These are phyloP conservation scores for Taphrina populina DNA, from an alignment of 1,139 yeast species.

Conservation along the genomic window DNA sequence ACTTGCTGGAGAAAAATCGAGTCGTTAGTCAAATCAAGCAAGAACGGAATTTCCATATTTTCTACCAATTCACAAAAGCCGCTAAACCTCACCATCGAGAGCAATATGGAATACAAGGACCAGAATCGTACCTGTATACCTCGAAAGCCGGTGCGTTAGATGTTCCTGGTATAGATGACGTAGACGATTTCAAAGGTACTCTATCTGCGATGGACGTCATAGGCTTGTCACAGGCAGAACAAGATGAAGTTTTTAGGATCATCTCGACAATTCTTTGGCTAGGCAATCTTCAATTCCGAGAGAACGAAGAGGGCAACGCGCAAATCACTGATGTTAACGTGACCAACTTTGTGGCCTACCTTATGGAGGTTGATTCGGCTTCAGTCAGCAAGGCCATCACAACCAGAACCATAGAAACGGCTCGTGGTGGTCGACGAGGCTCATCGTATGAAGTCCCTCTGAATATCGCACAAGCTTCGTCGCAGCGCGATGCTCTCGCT, in stretches of 20 bases:
- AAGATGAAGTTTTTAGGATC: constrained; percentile 83
- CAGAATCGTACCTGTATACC: constrained; percentile 88
- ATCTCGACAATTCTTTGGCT: constrained; percentile 88
- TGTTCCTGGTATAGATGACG: constrained; percentile 85
- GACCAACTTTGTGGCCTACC: constrained; percentile 88
- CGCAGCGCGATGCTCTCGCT: constrained; percentile 92
- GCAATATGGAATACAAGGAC: constrained; percentile 82
- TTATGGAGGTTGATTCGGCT: constrained; percentile 74
- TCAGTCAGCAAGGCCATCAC: constrained; percentile 66
- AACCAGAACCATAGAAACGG: constrained; percentile 84
- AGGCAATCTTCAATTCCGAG: constrained; percentile 83
- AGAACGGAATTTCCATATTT: constrained; percentile 95
- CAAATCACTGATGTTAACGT: constrained; percentile 79
- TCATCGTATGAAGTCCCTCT: constrained; percentile 93
- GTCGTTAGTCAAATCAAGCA: constrained; percentile 89
- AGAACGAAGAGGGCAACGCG: constrained; percentile 79
- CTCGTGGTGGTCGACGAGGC: constrained; percentile 76
- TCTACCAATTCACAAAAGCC: constrained; percentile 91
- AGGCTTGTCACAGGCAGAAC: constrained; percentile 78
- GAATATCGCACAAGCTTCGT: constrained; percentile 86
- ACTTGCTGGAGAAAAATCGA: constrained; percentile 88
- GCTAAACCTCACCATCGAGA: constrained; percentile 85
- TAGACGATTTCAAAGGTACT: constrained; percentile 74
- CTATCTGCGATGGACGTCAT: constrained; percentile 81
- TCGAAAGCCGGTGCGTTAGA: constrained; percentile 80